Evolutionary conservation across 2,329 filamentous ascomycete genomes (phyloP), one percentile per base, ranked within the genome.

Genomic region (Scytalidium lignicola): DNA sequence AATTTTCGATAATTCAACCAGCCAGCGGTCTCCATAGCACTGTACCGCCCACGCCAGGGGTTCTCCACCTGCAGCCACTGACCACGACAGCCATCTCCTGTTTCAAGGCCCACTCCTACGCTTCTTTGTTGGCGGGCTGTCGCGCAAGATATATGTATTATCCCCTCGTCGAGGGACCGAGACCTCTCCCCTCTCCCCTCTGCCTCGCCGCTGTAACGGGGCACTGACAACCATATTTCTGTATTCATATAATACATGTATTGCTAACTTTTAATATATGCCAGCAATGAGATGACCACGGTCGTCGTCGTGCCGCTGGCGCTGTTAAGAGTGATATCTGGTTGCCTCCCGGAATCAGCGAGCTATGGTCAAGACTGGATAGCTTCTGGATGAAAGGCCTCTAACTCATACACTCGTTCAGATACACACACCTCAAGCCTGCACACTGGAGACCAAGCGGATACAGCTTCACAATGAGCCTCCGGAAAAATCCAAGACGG

Each of bases 221-320:
- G 12, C 32, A 37, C 12, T 17, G 10, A 37, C 32, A 17, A 17
- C 32, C 32, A 37, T 37, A 17, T 17, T 37, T 4, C 32, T 37
- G 23, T 10, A 26, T 37, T 13, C 15, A 13, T 37, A 37, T 5
- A 37, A n/a, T n/a, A 37, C 32, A 37, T 37, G 32, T 17, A 37
- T 37, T 37, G 32, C 12, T 37, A 37, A 37, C 32, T 15, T 26
- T 13, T n/a, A 37, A 37, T 15, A 17, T 5, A 9, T 13, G 32
- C 32, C n/a, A 17, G 49, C 53, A 32, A 53, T 51, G 51, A 50
- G 44, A 55, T 58, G 50, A 55, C 50, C 48, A 47, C 32, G 46
- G 48, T 53, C 44, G 22, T 41, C 32, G 47, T 52, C 56, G 48
- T 43, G 48, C 51, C 42, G 47, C 28, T 46, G 47, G 43, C 46